These are phyloP conservation scores for Blepharisma undulans DNA, from an alignment of 169 alveolate genomes.

Conservation along the genomic window DNA sequence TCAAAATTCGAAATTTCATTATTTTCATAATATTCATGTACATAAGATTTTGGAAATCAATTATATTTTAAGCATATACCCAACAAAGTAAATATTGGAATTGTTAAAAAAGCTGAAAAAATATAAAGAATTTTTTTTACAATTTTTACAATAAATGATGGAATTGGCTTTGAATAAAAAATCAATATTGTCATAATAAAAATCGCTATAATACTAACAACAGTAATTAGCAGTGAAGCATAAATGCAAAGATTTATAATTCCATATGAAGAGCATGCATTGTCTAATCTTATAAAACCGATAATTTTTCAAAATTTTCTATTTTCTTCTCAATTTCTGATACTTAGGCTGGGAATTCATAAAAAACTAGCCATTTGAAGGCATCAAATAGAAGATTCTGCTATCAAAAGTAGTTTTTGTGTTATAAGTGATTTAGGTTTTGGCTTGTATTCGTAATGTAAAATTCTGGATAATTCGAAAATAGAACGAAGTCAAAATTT, in stretches of 20 bases:
- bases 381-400: background rate
- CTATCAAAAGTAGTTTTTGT: background rate
- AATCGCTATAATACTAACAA: background rate
- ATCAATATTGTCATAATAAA: background rate
- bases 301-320: background rate
- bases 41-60: background rate
- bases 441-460: background rate
- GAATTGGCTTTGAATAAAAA: background rate
- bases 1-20: background rate
- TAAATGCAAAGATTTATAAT: background rate
- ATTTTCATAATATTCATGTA: background rate
- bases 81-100: background rate
- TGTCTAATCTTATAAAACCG: background rate
- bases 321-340: background rate
- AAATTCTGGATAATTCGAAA: background rate
- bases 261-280: background rate
- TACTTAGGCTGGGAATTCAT: background rate
- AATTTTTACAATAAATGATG: background rate
- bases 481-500: background rate
- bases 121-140: background rate
- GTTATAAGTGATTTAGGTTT: background rate
- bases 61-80: background rate
- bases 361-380: background rate
- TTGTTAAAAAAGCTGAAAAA: background rate
- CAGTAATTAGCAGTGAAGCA: background rate